Conservation (phyloP, 2,329 filamentous ascomycete genomes). For the Fusarium nisikadoi region DNA sequence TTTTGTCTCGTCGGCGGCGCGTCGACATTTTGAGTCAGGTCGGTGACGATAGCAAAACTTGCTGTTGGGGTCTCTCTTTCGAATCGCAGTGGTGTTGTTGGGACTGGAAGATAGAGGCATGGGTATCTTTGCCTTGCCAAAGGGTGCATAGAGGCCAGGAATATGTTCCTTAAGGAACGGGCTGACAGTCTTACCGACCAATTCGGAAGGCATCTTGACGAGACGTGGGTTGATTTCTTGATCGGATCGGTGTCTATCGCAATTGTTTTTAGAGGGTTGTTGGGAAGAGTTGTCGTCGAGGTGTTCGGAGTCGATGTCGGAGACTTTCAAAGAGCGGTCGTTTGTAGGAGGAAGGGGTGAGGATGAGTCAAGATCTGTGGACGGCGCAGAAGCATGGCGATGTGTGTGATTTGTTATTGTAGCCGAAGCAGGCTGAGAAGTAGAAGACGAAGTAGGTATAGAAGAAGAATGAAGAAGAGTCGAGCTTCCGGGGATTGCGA, state of each 20-base stretch:
- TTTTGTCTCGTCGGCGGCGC: conserved; percentile 91
- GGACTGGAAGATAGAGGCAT: conserved; percentile 25
- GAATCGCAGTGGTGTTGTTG: conserved; percentile 42
- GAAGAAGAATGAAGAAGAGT: conserved; percentile 17
- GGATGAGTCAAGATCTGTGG: conserved; percentile 15
- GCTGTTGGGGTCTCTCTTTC: conserved; percentile 73
- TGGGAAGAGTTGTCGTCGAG: conserved; percentile 29
- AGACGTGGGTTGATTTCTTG: conserved; percentile 62
- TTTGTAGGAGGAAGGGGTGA: conserved; percentile 18
- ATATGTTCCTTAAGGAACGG: conserved; percentile 94
- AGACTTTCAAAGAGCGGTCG: conserved; percentile 30
- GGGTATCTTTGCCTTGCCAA: conserved; percentile 66
- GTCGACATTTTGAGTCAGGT: conserved; percentile 91
- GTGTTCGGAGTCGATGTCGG: conserved; percentile 15
- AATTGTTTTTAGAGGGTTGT: conserved; percentile 56
- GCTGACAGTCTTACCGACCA: conserved; percentile 81
- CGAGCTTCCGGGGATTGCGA: conserved; percentile 10
- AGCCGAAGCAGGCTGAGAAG: conserved; percentile 7
- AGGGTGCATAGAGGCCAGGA: conserved; percentile 85
- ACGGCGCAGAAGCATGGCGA: conserved; percentile 35
- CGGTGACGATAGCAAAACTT: conserved; percentile 96
- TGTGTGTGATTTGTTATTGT: conserved; percentile 26
- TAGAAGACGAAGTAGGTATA: conserved; percentile 28
- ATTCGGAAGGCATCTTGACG: conserved; percentile 69
- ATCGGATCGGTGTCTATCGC: conserved; percentile 61